Base-by-base conservation (phyloP, 106 monocot species). In the Posidonia australis region DNA sequence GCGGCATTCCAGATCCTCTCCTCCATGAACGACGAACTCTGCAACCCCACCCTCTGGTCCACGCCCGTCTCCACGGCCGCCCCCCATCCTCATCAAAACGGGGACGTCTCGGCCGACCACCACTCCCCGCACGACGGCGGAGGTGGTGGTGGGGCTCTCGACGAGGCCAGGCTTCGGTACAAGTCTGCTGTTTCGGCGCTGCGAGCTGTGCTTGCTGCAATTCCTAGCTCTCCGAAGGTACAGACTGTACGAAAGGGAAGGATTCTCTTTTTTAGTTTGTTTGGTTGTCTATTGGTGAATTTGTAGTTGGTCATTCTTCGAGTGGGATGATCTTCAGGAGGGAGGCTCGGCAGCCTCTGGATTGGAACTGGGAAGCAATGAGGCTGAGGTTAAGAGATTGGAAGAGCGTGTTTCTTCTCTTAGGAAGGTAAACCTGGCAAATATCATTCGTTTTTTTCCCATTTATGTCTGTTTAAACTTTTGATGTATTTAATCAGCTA, bases 1-100 rank as follows among this genome's bases (percentile, higher is more conserved):
- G 87, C 96, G 1, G 96, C 96, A 9, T 87, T 81, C 78, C 87
- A 87, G 72, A 98, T 98, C 58, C 83, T 98, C 46, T 74, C 85
- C 62, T 90, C 96, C 69, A 98, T 98, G 87, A 87, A 85, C 75
- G 96, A 98, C 67, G 96, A 90, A 76, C 96, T 98, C 68, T 98
- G 96, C 80, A 85, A 98, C 77, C 82, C 96, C 58, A 26, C 72
- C 21, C 80, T 90, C 64, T 98, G 96, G 96, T 76, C 87, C 71
- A 68, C 84, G 45, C 22, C 62, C 48, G 22, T 21, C 25, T 23
- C 67, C n/a, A n/a, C n/a, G n/a, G n/a, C n/a, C n/a, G n/a, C n/a
- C 31, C 27, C 41, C 32, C 0, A 72, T 30, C 30, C 60, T 7
- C 27, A 18, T 28, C 25, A 58, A 22, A 20, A 44, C 36, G 62